phyloP scores from a whole-genome alignment of 805 yeast genomes.

The Blastobotrys chiropterorum region DNA sequence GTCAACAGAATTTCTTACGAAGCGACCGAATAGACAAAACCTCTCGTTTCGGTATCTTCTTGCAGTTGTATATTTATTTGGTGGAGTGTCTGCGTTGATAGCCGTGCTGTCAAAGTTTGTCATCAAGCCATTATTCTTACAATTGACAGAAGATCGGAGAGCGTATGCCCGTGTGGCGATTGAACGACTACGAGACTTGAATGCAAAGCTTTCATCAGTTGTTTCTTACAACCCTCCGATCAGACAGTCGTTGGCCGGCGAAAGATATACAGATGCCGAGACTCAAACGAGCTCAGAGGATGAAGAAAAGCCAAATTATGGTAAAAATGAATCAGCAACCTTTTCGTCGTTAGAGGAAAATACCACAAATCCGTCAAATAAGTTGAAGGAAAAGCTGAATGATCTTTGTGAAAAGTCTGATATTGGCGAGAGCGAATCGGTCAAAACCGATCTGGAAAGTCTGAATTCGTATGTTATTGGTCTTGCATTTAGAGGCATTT shows the following conservation, averaged over 20 bases:
- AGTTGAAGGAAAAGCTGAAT: conserved; percentile 6
- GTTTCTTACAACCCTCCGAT: conserved; percentile 22
- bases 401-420: conserved; percentile 1
- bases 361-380: background rate
- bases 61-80: conserved; percentile 28
- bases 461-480: conserved; percentile 5
- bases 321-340: background rate
- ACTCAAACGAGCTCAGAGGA: conserved; percentile 22
- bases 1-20: conserved; percentile 14
- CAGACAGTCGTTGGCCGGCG: conserved; percentile 9
- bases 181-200: conserved; percentile 20
- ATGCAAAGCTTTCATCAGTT: conserved; percentile 17
- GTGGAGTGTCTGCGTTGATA: conserved; percentile 26
- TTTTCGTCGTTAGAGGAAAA: conserved; percentile 3
- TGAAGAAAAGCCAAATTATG: background rate
- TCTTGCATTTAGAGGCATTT: background rate
- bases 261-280: conserved; percentile 21
- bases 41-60: conserved; percentile 23
- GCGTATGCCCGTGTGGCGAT: conserved; percentile 26
- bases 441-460: conserved; percentile 13
- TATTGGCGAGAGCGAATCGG: conserved; percentile 4
- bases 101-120: conserved; percentile 28
- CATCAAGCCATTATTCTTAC: conserved; percentile 29
- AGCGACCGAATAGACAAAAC: conserved; percentile 13
- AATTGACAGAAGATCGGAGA: conserved; percentile 29